These are phyloP conservation scores for Russula compacta DNA, from an alignment of 768 basidiomycete species.

Conservation along the genomic window DNA sequence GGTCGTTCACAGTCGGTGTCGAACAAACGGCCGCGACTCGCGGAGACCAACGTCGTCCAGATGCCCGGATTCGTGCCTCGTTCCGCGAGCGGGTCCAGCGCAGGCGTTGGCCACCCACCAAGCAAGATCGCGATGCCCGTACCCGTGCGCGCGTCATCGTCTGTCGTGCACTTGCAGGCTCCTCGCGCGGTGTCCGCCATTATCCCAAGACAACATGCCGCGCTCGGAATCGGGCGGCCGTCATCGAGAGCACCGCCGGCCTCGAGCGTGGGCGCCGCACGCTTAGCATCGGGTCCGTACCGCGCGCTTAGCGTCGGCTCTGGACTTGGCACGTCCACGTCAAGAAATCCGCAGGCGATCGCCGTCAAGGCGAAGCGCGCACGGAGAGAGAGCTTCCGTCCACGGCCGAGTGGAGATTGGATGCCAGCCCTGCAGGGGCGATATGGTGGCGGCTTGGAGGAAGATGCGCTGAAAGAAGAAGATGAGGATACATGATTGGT, in stretches of 20 bases:
- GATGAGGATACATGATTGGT: slow-evolving; percentile 19
- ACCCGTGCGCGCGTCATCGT: slow-evolving; percentile 5
- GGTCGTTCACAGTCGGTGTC: slow-evolving; percentile 39
- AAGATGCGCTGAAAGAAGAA: slow-evolving; percentile 27
- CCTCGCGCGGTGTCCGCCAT: slow-evolving; percentile 41
- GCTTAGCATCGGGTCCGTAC: neutral
- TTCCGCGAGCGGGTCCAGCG: neutral
- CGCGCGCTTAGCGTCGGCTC: slow-evolving; percentile 12
- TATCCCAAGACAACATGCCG: slow-evolving; percentile 42
- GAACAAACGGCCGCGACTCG: slow-evolving; percentile 54
- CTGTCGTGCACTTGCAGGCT: slow-evolving; percentile 20
- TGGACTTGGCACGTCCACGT: slow-evolving; percentile 8
- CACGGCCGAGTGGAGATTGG: slow-evolving; percentile 63
- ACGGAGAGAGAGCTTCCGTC: slow-evolving; percentile 74
- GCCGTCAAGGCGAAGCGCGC: slow-evolving; percentile 45
- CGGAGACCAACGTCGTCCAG: slow-evolving; percentile 29
- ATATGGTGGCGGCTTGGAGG: slow-evolving; percentile 26
- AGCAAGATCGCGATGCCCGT: slow-evolving; percentile 23
- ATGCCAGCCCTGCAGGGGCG: slow-evolving; percentile 17
- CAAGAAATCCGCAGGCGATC: slow-evolving; percentile 22
- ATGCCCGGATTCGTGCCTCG: slow-evolving; percentile 27
- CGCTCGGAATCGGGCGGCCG: slow-evolving; percentile 44
- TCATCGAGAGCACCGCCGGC: slow-evolving; percentile 28
- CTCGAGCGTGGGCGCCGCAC: slow-evolving; percentile 10
- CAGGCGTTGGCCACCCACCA: slow-evolving; percentile 11